Conservation (phyloP, 192 early-diverging fungal species). For the Pilaira anomala region DNA sequence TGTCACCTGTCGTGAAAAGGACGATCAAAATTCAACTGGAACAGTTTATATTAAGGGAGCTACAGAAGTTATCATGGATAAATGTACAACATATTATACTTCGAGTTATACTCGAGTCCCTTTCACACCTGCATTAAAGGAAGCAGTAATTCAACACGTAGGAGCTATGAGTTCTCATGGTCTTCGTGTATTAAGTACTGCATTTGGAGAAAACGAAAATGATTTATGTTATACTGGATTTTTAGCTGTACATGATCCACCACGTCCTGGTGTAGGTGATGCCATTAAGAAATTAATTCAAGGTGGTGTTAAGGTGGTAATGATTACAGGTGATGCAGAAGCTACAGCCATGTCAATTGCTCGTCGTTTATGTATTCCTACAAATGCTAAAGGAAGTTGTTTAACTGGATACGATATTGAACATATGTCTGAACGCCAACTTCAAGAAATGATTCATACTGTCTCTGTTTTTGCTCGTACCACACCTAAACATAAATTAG, state of each 20-base stretch:
- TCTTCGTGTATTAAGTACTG: constrained; percentile 84
- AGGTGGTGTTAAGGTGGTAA: constrained; percentile 87
- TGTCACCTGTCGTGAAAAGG: constrained; percentile 52
- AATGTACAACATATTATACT: constrained; percentile 64
- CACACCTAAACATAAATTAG: constrained; percentile 87
- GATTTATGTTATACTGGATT: constrained; percentile 75
- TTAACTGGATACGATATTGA: constrained; percentile 73
- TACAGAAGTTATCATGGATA: constrained; percentile 71
- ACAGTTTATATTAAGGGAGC: constrained; percentile 80
- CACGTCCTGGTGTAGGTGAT: constrained; percentile 70
- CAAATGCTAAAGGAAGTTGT: constrained; percentile 58
- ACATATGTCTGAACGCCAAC: constrained; percentile 58
- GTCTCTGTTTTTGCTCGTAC: constrained; percentile 78
- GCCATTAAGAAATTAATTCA: constrained; percentile 68
- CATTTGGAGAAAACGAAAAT: constrained; percentile 57
- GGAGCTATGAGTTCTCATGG: constrained; percentile 73
- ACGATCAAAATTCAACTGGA: constrained; percentile 20
- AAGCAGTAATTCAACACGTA: constrained; percentile 56
- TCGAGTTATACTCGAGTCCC: constrained; percentile 45
- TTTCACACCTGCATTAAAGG: constrained; percentile 55
- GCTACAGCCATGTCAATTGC: constrained; percentile 91
- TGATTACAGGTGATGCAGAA: constrained; percentile 97
- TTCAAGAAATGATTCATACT: constrained; percentile 58
- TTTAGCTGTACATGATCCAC: constrained; percentile 93
- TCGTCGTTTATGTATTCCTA: constrained; percentile 76